Conservation (phyloP, 495 filamentous ascomycete genomes). For the Penicillium paradoxum region DNA sequence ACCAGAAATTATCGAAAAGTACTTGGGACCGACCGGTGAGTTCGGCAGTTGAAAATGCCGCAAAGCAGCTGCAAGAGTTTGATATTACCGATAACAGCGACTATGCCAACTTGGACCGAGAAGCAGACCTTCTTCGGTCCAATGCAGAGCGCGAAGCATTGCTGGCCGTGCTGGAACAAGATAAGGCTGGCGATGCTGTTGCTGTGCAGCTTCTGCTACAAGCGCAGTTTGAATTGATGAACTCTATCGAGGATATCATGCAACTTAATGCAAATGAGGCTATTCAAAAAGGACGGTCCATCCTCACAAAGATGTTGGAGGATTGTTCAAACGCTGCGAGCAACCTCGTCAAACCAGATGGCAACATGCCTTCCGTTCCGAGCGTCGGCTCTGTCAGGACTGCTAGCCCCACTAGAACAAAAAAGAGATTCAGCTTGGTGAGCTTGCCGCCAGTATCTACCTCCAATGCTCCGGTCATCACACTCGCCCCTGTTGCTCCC, state of each 20-base stretch:
- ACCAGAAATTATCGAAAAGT: slow-evolving; percentile 69
- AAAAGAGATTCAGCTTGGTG: slow-evolving; percentile 54
- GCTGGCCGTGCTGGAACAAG: slow-evolving; percentile 72
- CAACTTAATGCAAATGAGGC: slow-evolving; percentile 76
- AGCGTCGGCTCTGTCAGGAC: slow-evolving; percentile 59
- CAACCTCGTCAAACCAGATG: slow-evolving; percentile 88
- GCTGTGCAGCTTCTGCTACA: slow-evolving; percentile 76
- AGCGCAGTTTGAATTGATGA: slow-evolving; percentile 87
- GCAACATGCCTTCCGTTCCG: slow-evolving; percentile 55
- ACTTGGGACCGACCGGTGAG: slow-evolving; percentile 86
- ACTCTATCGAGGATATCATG: slow-evolving; percentile 73
- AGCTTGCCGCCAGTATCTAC: slow-evolving; percentile 31
- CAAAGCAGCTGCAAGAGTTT: slow-evolving; percentile 68
- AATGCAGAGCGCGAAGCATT: slow-evolving; percentile 80
- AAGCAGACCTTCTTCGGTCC: slow-evolving; percentile 78
- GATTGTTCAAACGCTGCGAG: slow-evolving; percentile 65
- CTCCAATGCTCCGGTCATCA: slow-evolving; percentile 23
- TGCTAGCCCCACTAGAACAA: slow-evolving; percentile 67
- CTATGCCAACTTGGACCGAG: slow-evolving; percentile 64
- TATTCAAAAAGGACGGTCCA: slow-evolving; percentile 68
- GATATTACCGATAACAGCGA: slow-evolving; percentile 71
- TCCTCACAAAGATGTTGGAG: slow-evolving; percentile 73
- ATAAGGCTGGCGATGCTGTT: slow-evolving; percentile 71
- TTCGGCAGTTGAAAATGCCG: slow-evolving; percentile 78
- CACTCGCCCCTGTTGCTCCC: slow-evolving; percentile 36